Evolutionary conservation across 306 rosid species (phyloP).

Genomic region (Sechiopsis laciniata): DNA sequence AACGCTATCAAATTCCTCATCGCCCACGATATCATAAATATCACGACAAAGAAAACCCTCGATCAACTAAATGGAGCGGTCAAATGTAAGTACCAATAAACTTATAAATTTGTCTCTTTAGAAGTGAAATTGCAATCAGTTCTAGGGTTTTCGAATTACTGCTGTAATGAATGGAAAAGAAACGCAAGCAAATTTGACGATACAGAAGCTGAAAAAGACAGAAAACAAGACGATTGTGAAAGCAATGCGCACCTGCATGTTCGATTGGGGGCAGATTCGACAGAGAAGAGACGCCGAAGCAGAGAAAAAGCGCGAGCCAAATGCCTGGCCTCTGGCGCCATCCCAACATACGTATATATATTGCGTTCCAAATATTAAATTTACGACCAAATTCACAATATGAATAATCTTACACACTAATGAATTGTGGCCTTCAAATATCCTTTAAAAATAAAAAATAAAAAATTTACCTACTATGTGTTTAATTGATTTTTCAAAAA

Average conservation of each 20-base stretch:
- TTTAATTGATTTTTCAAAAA: too few relatives aligned
- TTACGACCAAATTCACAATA: too few relatives aligned
- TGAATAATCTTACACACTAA: too few relatives aligned
- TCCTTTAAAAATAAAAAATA: too few relatives aligned
- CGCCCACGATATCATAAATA: too few relatives aligned
- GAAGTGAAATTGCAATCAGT: neutral
- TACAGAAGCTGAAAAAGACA: neutral
- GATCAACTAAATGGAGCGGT: neutral
- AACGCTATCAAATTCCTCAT: neutral
- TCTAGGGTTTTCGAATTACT: conserved; percentile 13
- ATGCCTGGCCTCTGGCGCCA: too few relatives aligned
- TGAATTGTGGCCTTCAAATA: too few relatives aligned
- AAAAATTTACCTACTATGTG: too few relatives aligned
- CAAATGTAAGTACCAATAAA: too few relatives aligned
- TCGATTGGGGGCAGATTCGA: neutral
- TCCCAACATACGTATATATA: too few relatives aligned
- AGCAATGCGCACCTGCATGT: conserved; percentile 6
- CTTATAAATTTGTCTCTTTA: too few relatives aligned
- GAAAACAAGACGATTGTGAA: neutral
- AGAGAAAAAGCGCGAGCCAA: neutral
- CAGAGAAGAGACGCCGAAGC: neutral
- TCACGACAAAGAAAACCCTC: neutral
- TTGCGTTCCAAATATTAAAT: too few relatives aligned
- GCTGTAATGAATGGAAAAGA: neutral
- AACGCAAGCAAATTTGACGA: neutral